Percentiles rank a stretch among this genome's conserved stretches.
phyloP scores from a whole-genome alignment of 192 early-diverging fungal genomes.

The Coemansia sp. region DNA sequence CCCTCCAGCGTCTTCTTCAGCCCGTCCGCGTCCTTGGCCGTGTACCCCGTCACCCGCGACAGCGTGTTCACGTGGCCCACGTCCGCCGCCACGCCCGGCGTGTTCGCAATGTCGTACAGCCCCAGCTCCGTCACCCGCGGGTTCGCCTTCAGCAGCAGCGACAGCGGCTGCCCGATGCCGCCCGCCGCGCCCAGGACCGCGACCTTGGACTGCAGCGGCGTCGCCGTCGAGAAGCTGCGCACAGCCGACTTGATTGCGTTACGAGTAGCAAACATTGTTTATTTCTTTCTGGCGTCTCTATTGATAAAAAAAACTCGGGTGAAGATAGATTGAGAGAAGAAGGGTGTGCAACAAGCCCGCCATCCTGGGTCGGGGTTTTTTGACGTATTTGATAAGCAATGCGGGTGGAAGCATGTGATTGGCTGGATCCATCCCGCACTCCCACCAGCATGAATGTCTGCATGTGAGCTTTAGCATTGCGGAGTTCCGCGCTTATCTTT shows the following conservation, averaged over 20 bases:
- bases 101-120: conserved; percentile 95
- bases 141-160: conserved; percentile 91
- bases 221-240: conserved; percentile 54
- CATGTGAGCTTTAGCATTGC: too few species aligned
- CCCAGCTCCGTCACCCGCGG: conserved; percentile 79
- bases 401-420: conserved; percentile 17
- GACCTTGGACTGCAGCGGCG: conserved; percentile 55
- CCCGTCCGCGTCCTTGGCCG: conserved; percentile 63
- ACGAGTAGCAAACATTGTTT: conserved; percentile 53
- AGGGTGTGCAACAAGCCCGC: too few species aligned
- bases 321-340: too few species aligned
- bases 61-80: conserved; percentile 89
- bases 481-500: not conserved
- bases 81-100: conserved; percentile 96
- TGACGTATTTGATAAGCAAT: conserved; percentile 14
- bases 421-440: too few species aligned
- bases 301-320: too few species aligned
- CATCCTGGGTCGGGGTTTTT: too few species aligned
- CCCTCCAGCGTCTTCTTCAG: conserved; percentile 73
- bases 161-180: conserved; percentile 98
- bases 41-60: conserved; percentile 76
- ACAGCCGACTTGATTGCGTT: conserved; percentile 40
- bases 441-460: too few species aligned
- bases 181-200: conserved; percentile 79
- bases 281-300: too few species aligned